phyloP scores from a whole-genome alignment of 345 rosid species.

The Conringia planisiliqua region DNA sequence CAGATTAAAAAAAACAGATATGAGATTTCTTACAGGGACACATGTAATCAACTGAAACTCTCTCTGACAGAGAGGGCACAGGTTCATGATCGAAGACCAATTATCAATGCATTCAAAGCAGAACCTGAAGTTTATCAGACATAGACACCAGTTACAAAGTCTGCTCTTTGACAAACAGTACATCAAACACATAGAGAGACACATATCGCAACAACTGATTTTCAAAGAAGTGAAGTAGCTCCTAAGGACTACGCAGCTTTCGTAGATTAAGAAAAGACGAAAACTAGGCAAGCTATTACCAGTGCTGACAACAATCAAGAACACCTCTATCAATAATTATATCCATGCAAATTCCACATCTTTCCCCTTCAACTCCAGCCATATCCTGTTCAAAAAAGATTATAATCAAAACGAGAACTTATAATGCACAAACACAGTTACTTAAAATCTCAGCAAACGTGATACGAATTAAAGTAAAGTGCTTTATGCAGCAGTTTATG shows the following conservation, averaged over 20 bases:
- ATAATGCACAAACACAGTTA: background rate
- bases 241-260: background rate
- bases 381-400: slow-evolving; percentile 46
- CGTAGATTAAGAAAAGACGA: background rate
- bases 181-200: background rate
- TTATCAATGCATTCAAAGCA: slow-evolving; percentile 98
- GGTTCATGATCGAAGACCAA: slow-evolving; percentile 95
- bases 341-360: slow-evolving; percentile 99
- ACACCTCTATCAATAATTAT: slow-evolving; percentile 88
- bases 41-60: slow-evolving; percentile 96
- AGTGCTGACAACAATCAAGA: slow-evolving; percentile 96
- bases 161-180: background rate
- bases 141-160: slow-evolving; percentile 16
- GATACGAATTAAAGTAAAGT: background rate
- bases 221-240: background rate
- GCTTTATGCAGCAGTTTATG: background rate
- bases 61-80: slow-evolving; percentile 96
- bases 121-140: slow-evolving; percentile 56
- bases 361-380: slow-evolving; percentile 61
- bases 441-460: slow-evolving; percentile 3
- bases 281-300: slow-evolving; percentile 38
- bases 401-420: background rate
- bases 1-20: background rate
- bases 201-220: background rate
- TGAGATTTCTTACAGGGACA: slow-evolving; percentile 71